Evolutionary conservation across 2,329 filamentous ascomycete species (phyloP).

Genomic region (Chaetothyriales sp.): DNA sequence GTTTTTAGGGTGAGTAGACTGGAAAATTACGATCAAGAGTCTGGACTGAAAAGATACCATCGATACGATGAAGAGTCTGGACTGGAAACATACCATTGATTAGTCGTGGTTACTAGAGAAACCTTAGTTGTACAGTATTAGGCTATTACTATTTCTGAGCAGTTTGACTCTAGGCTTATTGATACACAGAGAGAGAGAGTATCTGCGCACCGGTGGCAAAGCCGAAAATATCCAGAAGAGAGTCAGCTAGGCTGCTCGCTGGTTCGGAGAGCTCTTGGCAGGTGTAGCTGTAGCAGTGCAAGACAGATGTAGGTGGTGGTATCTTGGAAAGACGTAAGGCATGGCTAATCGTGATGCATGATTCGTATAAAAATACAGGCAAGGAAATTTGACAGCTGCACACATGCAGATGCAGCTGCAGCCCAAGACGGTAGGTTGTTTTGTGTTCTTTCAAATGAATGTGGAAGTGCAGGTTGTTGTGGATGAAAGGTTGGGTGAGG

Average conservation of each 20-base stretch:
- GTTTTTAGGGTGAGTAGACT: too few species aligned
- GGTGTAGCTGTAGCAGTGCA: background rate
- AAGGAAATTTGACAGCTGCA: background rate
- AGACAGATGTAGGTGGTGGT: background rate
- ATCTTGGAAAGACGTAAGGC: background rate
- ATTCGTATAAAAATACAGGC: background rate
- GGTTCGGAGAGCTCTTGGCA: background rate
- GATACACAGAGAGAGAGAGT: too few species aligned
- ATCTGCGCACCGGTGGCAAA: background rate
- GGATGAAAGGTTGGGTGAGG: background rate
- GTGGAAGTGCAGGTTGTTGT: background rate
- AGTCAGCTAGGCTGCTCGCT: too few species aligned
- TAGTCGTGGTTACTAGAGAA: too few species aligned
- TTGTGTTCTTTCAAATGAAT: background rate
- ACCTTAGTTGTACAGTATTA: background rate
- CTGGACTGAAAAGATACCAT: too few species aligned
- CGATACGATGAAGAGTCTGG: too few species aligned
- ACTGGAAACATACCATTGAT: too few species aligned
- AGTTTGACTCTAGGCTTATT: background rate
- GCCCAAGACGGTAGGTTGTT: background rate
- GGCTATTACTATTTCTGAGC: background rate
- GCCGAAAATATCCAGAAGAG: background rate
- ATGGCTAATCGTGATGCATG: background rate
- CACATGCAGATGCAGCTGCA: background rate
- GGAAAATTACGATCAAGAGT: too few species aligned